phyloP scores from a whole-genome alignment of 2,329 filamentous ascomycete species.

The Colletotrichum musae region DNA sequence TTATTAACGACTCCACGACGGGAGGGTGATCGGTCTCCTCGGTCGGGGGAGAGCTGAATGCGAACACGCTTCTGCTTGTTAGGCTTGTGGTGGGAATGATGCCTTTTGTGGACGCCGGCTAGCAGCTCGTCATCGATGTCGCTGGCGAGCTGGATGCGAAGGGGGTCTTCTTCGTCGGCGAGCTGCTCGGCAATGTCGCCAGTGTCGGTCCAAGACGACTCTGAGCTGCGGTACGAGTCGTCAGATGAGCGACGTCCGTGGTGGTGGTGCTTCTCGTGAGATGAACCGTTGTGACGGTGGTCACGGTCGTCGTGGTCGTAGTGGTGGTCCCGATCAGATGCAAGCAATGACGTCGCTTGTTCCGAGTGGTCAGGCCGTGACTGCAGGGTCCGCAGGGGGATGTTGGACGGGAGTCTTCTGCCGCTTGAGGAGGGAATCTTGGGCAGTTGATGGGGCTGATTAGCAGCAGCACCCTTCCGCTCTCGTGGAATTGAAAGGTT shows the following conservation, averaged over 20 bases:
- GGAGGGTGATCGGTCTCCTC: constrained; percentile 53
- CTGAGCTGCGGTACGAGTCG: constrained; percentile 68
- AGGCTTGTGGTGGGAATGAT: constrained; percentile 54
- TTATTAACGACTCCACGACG: constrained; percentile 68
- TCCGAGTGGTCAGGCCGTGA: constrained; percentile 54
- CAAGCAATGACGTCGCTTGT: constrained; percentile 62
- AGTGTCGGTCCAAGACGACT: constrained; percentile 91
- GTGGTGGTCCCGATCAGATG: constrained; percentile 52
- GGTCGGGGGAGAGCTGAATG: constrained; percentile 69
- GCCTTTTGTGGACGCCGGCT: constrained; percentile 63
- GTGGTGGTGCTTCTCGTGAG: constrained; percentile 61
- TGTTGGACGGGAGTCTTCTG: constrained; percentile 83
- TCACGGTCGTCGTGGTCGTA: constrained; percentile 57
- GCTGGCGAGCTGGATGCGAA: constrained; percentile 78
- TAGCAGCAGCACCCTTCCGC: constrained; percentile 80
- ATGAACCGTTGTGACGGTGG: constrained; percentile 52
- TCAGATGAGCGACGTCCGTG: constrained; percentile 63
- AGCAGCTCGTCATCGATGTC: constrained; percentile 76
- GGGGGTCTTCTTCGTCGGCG: constrained; percentile 86
- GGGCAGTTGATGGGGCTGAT: constrained; percentile 81
- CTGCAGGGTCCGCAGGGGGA: constrained; percentile 85
- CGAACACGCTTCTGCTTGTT: constrained; percentile 75
- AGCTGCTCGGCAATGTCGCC: constrained; percentile 95
- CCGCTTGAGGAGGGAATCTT: constrained; percentile 86
- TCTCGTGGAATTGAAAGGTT: constrained; percentile 49